Conservation (phyloP, 202 grass and related monocot species). For the Setaria viridis region DNA sequence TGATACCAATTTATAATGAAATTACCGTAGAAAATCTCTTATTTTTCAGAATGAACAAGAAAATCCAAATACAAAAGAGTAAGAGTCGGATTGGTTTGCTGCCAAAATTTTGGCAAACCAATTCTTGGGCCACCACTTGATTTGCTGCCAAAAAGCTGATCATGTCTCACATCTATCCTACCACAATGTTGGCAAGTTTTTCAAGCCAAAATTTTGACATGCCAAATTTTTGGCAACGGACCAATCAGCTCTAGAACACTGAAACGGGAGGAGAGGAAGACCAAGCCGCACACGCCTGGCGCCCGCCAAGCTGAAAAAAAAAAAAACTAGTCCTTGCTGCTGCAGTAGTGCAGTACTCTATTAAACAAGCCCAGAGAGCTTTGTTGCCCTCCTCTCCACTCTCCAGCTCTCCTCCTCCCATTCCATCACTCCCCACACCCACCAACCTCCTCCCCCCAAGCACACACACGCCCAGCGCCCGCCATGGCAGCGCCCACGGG, state of each 20-base stretch:
- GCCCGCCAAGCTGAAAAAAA: too few relatives aligned
- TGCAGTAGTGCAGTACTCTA: neutral
- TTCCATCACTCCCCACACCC: neutral
- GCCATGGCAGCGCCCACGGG: constrained; percentile 27
- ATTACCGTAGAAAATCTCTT: neutral
- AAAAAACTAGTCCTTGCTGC: neutral
- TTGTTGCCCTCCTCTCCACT: neutral
- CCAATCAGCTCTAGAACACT: too few relatives aligned
- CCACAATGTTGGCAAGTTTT: too few relatives aligned
- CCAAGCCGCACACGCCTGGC: too few relatives aligned
- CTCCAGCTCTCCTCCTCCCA: neutral
- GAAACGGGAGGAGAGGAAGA: too few relatives aligned
- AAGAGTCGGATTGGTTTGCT: too few relatives aligned
- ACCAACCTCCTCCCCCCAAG: constrained; percentile 25
- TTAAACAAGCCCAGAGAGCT: constrained; percentile 4
- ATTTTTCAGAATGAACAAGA: neutral
- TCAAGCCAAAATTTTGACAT: too few relatives aligned
- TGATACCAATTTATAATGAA: neutral
- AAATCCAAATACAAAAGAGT: neutral
- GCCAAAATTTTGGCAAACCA: too few relatives aligned
- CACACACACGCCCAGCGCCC: neutral
- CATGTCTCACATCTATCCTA: too few relatives aligned
- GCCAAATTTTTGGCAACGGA: too few relatives aligned
- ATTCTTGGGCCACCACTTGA: too few relatives aligned
- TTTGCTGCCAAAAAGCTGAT: too few relatives aligned